Conservation (phyloP, 305 asterid genomes). For the Fraxinus latifolia region DNA sequence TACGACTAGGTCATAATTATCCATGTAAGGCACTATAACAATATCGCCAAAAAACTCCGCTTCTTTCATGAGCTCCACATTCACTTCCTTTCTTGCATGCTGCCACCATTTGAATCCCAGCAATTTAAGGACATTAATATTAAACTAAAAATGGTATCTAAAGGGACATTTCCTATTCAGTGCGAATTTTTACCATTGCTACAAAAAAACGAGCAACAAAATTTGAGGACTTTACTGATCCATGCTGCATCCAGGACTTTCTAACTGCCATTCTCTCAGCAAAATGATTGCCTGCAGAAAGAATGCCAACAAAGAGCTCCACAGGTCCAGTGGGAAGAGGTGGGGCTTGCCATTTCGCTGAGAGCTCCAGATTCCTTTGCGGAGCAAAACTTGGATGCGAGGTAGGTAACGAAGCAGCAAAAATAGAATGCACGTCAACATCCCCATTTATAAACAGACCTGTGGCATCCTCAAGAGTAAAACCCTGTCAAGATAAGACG, state of each 20-base stretch:
- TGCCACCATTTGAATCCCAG: constrained; percentile 36
- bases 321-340: constrained; percentile 57
- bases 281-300: constrained; percentile 95
- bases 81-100: constrained; percentile 88
- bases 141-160: constrained; percentile 4
- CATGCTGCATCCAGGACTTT: constrained; percentile 92
- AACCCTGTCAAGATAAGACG: constrained; percentile 51
- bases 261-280: constrained; percentile 97
- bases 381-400: constrained; percentile 80
- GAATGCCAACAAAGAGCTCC: constrained; percentile 86
- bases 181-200: constrained; percentile 69
- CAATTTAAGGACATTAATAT: constrained; percentile 23
- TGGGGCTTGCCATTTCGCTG: constrained; percentile 75
- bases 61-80: constrained; percentile 84
- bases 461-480: constrained; percentile 86
- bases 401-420: constrained; percentile 84
- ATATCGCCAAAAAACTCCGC: constrained; percentile 88
- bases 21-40: constrained; percentile 94
- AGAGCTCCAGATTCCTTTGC: constrained; percentile 68
- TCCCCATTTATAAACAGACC: constrained; percentile 79
- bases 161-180: constrained; percentile 17
- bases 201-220: constrained; percentile 82
- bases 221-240: constrained; percentile 52
- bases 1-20: constrained; percentile 90
- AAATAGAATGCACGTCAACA: constrained; percentile 58